phyloP scores from a whole-genome alignment of 805 yeast genomes.

The Ogataea paradorogensis region DNA sequence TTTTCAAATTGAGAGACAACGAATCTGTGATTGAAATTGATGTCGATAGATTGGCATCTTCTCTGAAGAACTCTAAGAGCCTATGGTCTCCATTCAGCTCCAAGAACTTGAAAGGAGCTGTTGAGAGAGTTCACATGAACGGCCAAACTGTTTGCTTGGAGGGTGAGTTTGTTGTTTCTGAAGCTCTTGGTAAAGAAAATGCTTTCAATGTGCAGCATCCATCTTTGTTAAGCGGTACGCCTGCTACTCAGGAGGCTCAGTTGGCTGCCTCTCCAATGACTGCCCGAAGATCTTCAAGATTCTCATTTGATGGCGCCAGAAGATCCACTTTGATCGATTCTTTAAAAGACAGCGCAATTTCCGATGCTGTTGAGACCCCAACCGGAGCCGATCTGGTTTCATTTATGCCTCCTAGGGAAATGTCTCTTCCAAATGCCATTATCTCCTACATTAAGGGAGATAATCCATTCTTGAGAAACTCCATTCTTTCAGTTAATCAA shows the following conservation, averaged over 20 bases:
- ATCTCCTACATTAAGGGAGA: slow-evolving; percentile 71
- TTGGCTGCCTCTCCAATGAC: slow-evolving; percentile 32
- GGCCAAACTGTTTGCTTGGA: slow-evolving; percentile 82
- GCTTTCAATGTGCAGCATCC: slow-evolving; percentile 45
- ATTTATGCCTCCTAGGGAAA: slow-evolving; percentile 67
- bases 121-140: slow-evolving; percentile 81
- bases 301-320: slow-evolving; percentile 47
- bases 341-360: slow-evolving; percentile 36
- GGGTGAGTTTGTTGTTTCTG: slow-evolving; percentile 62
- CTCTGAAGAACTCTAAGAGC: slow-evolving; percentile 37
- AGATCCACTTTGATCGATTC: slow-evolving; percentile 32
- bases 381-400: slow-evolving; percentile 70
- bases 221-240: slow-evolving; percentile 31
- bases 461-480: slow-evolving; percentile 88
- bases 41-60: slow-evolving; percentile 61
- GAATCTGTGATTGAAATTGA: slow-evolving; percentile 80
- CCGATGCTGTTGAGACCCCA: slow-evolving; percentile 42
- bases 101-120: slow-evolving; percentile 65
- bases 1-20: slow-evolving; percentile 81
- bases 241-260: slow-evolving; percentile 32
- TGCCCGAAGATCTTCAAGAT: slow-evolving; percentile 42
- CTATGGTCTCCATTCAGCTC: slow-evolving; percentile 58
- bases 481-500: slow-evolving; percentile 84
- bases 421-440: slow-evolving; percentile 77
- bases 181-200: slow-evolving; percentile 61